phyloP scores from a whole-genome alignment of 257 asterid species.

The Penstemon davidsonii region DNA sequence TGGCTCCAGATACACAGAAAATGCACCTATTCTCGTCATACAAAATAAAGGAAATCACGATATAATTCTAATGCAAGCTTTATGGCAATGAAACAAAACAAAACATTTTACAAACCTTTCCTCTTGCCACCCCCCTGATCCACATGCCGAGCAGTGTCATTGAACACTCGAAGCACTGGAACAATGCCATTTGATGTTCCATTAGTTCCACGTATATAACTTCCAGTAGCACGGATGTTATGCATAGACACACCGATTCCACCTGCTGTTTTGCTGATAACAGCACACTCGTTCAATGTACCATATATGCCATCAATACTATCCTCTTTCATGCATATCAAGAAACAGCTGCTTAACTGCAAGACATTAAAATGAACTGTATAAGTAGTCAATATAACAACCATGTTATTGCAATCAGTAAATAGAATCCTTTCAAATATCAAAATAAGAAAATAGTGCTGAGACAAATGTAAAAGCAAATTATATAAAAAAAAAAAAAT shows the following conservation, averaged over 20 bases:
- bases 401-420: neutral
- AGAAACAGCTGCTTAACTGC: constrained; percentile 96
- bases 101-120: constrained; percentile 53
- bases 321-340: constrained; percentile 95
- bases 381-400: neutral
- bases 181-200: constrained; percentile 95
- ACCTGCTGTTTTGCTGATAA: constrained; percentile 97
- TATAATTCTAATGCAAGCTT: neutral
- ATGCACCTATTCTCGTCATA: constrained; percentile 63
- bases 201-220: constrained; percentile 96
- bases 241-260: constrained; percentile 94
- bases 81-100: neutral
- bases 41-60: constrained; percentile 20
- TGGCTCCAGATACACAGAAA: constrained; percentile 98
- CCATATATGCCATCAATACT: constrained; percentile 97
- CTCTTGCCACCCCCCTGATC: constrained; percentile 99
- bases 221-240: constrained; percentile 94
- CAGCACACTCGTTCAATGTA: constrained; percentile 96
- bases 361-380: constrained; percentile 7
- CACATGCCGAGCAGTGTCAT: constrained; percentile 94
- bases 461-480: neutral
- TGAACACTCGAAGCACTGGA: constrained; percentile 94
- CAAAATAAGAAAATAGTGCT: neutral
- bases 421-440: neutral
- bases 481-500: neutral